Percentiles rank a stretch among this genome's conserved stretches.
Evolutionary conservation across 371 early-diverging fungal genomes (phyloP).

Genomic region (Circinella umbellata): DNA sequence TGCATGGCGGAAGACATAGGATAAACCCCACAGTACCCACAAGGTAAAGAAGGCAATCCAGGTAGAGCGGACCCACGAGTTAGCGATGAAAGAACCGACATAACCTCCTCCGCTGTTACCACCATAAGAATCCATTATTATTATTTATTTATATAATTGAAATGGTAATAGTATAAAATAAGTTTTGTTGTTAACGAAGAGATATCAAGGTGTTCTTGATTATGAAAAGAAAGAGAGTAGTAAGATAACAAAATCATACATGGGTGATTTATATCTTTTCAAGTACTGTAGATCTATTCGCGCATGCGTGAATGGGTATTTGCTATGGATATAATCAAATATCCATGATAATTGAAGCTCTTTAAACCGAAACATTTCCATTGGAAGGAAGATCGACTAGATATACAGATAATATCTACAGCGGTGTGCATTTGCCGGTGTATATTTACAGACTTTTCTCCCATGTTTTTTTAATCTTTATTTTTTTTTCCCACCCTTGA

Average conservation of each 20-base stretch:
- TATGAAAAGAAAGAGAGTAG: background rate
- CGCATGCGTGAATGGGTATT: no score
- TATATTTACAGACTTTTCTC: no score
- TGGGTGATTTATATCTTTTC: slow-evolving; percentile 1
- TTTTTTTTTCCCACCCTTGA: no score
- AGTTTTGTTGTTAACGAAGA: no score
- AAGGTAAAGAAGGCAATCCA: slow-evolving; percentile 45
- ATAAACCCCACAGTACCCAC: slow-evolving; percentile 38
- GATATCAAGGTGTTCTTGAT: background rate
- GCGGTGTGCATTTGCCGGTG: background rate
- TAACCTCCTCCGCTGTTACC: background rate
- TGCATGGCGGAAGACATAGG: slow-evolving; percentile 27
- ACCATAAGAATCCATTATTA: background rate
- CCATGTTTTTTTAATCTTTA: no score
- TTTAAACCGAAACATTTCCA: background rate
- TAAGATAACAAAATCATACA: background rate
- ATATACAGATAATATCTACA: background rate
- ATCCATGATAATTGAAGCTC: background rate
- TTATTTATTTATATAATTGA: no score
- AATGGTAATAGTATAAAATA: background rate
- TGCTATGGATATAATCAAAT: background rate
- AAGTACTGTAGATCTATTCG: no score
- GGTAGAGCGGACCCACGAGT: slow-evolving; percentile 27
- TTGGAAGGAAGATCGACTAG: background rate
- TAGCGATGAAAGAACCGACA: slow-evolving; percentile 26